Evolutionary conservation across 441 rosid genomes (phyloP), one percentile per base, ranked within the genome.

Genomic region (Aleurites moluccanus): DNA sequence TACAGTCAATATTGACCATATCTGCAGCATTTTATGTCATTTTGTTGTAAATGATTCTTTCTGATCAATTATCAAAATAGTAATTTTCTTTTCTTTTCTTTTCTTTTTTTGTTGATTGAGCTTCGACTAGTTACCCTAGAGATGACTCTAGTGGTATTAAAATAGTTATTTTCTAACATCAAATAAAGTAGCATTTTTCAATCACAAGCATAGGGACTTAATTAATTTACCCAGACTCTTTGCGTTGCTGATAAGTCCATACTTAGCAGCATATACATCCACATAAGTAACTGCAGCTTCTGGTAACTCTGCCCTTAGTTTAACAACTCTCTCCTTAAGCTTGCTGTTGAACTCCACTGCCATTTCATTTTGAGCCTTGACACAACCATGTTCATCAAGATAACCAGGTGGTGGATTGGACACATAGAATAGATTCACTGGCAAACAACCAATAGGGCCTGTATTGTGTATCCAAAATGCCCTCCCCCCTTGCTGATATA

Each of bases 401-500:
- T 75, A 71, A 20, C 85, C 79, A 0, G 92, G 88, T 0, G 92
- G 83, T 15, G 90, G 89, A 73, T 80, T 88, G 9, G 86, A 86
- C 75, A 84, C 81, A 74, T 90, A 88, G 73, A 86, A 88, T 44
- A 84, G 78, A 73, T 83, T 84, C 57, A 89, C 90, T 0, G 88
- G 83, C 68, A 86, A 64, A 70, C 91, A 86, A 18, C 91, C 91
- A 20, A 87, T 33, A 3, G 89, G 93, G 23, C 91, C 89, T 0
- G 91, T 89, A 75, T 86, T 89, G 73, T 85, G 93, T 28, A 89
- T 81, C 90, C 88, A 89, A 66, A 87, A 89, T 53, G 92, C 73
- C 80, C 97, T 86, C 69, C 91, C 99, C 71, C 97, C 97, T 80
- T 84, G 85, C 72, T 83, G 62, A 73, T 94, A 88, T 63, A 94